These are phyloP conservation scores for Mycena filopes DNA, from an alignment of 768 basidiomycete genomes.

Conservation along the genomic window DNA sequence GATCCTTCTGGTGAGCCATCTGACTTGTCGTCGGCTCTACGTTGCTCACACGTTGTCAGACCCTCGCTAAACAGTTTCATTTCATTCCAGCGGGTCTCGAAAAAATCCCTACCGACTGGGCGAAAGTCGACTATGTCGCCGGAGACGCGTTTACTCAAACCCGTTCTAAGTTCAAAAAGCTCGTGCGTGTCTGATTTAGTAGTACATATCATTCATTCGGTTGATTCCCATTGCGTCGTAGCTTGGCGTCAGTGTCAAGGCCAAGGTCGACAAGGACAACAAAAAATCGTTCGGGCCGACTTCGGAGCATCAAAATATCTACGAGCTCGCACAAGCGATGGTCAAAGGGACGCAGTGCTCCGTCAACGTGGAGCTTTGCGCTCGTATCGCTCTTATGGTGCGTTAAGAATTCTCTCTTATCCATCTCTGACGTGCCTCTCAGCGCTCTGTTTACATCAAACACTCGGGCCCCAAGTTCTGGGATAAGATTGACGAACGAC, in stretches of 20 bases:
- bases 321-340: neutral
- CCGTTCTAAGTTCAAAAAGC: neutral
- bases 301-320: neutral
- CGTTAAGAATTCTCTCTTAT: neutral
- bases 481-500: constrained; percentile 31
- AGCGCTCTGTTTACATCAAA: constrained; percentile 30
- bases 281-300: neutral
- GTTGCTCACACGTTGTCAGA: neutral
- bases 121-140: neutral
- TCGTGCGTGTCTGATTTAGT: neutral
- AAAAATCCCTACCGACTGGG: neutral
- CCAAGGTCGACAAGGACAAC: neutral
- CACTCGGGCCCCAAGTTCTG: constrained; percentile 24
- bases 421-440: neutral
- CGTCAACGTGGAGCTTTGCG: constrained; percentile 28
- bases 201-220: neutral
- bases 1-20: too few relatives aligned
- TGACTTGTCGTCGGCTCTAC: neutral
- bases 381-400: constrained; percentile 36
- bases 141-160: neutral
- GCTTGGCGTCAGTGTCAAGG: neutral
- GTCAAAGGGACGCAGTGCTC: constrained; percentile 28
- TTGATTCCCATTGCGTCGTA: neutral
- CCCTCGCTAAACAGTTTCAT: neutral
- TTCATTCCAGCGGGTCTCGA: neutral